Percentiles rank a stretch among this genome's conserved stretches.
phyloP scores from a whole-genome alignment of 2,329 filamentous ascomycete genomes.

The Fusarium begoniae region DNA sequence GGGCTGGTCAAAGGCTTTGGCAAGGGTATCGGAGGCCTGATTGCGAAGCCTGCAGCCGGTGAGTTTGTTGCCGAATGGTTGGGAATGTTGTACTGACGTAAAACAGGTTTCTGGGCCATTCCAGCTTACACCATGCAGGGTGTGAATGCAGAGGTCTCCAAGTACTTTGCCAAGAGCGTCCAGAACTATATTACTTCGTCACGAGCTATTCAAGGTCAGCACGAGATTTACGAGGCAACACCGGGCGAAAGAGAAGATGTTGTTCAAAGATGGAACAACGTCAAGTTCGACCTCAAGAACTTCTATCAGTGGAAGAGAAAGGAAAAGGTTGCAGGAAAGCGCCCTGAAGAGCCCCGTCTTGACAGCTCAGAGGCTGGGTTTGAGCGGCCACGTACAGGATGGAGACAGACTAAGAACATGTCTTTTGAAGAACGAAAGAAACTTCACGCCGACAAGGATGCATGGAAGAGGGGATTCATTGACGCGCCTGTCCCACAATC shows the following conservation, averaged over 20 bases:
- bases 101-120: conserved; percentile 68
- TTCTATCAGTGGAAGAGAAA: conserved; percentile 65
- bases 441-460: conserved; percentile 58
- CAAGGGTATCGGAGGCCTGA: conserved; percentile 82
- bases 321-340: conserved; percentile 52
- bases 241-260: conserved; percentile 71
- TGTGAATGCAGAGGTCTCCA: conserved; percentile 79
- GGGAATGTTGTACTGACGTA: neutral
- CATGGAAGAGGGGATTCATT: conserved; percentile 48
- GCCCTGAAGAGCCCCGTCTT: conserved; percentile 33
- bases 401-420: conserved; percentile 58
- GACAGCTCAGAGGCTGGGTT: conserved; percentile 28
- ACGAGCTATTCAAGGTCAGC: conserved; percentile 77
- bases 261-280: conserved; percentile 69
- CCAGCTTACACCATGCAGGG: conserved; percentile 87
- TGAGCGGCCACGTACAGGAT: conserved; percentile 54
- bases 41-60: conserved; percentile 85
- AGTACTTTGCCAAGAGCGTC: conserved; percentile 74
- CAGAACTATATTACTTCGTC: conserved; percentile 84
- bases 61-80: conserved; percentile 41
- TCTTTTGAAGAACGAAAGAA: conserved; percentile 62
- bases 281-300: conserved; percentile 67
- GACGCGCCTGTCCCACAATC: conserved; percentile 22
- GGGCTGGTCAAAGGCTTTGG: conserved; percentile 83
- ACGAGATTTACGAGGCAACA: conserved; percentile 66